These are phyloP conservation scores for Fusarium transvaalense DNA, from an alignment of 2,329 filamentous ascomycete species.

Conservation along the genomic window DNA sequence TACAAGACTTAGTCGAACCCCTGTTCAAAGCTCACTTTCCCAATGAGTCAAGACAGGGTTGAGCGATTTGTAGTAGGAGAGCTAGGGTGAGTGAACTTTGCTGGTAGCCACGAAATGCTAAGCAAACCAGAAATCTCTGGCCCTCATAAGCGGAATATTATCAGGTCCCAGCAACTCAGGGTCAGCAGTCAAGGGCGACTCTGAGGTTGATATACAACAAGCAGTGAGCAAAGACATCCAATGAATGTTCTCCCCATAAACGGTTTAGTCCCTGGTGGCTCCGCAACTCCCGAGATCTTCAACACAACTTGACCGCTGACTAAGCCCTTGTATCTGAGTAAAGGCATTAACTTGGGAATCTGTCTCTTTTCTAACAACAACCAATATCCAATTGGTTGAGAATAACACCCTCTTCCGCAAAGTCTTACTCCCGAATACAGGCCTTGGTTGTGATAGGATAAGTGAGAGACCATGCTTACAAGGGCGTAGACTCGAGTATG, in stretches of 20 bases:
- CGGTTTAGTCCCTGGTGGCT: constrained; percentile 33
- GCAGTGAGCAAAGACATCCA: constrained; percentile 19
- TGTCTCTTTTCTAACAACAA: not conserved
- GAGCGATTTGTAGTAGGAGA: constrained; percentile 43
- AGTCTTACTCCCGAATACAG: not conserved
- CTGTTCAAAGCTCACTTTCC: constrained; percentile 17
- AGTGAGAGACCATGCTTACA: not conserved
- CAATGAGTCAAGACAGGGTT: constrained; percentile 17
- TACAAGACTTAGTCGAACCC: constrained; percentile 27
- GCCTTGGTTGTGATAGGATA: not conserved
- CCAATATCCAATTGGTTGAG: not conserved
- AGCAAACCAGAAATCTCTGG: not conserved
- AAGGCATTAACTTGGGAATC: not conserved
- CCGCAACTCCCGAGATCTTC: constrained; percentile 39
- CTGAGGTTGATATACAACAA: constrained; percentile 13
- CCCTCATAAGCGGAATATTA: not conserved
- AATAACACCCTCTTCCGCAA: not conserved
- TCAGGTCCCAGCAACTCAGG: not conserved
- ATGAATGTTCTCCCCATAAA: constrained; percentile 29
- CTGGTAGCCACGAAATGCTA: not conserved
- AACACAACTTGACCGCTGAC: constrained; percentile 19
- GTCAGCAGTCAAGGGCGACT: not conserved
- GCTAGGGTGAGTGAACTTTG: not conserved
- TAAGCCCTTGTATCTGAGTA: constrained; percentile 30
- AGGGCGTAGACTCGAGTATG: not conserved